Base-by-base conservation (phyloP, 768 basidiomycete genomes). In the Boletales sp. region DNA sequence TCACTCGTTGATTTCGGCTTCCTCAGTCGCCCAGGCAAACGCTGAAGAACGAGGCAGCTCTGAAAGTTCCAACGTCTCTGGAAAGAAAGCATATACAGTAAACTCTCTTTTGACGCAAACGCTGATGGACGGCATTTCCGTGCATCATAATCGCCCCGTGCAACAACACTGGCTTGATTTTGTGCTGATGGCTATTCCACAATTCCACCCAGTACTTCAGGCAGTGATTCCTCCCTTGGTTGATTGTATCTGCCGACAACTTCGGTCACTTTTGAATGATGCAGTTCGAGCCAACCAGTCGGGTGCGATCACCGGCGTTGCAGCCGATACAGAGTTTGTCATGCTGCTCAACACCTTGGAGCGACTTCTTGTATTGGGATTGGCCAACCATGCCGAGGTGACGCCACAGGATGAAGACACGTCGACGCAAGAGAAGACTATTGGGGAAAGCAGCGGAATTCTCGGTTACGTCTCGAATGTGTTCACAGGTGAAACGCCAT, bases 111-210 rank as follows among this genome's bases (percentile, higher is more conserved):
- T 97, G 24, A 77, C 87, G 0, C 88, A 87, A 57, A 84, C 87
- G 0, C 72, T 97, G 18, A 73, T 87, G 15, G 90, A 95, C 61
- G 95, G 90, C 3, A 82, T 98, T 41, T 73, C 84, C 11, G 65
- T 74, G 5, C 71, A 76, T 10, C 68, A 77, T 29, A 97, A 95
- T 68, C 81, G 85, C 27, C 78, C 91, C 1, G 79, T 95, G 21
- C 67, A 95, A 29, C 94, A 97, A 61, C 91, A 97, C 59, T 98
- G 95, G 95, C 76, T 98, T 24, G 95, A 98, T 64, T 98, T 99
- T 65, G 77, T 97, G 51, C 78, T 95, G 47, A 90, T 90, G 84
- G 90, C 92, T 1, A 72, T 94, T 15, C 85, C 91, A 5, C 90
- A 92, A 57, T 90, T 93, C 62, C 86, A 87, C 50, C 83, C 84